Conservation (phyloP, 352 stramenopile genomes). For the Phytophthora sp. region DNA sequence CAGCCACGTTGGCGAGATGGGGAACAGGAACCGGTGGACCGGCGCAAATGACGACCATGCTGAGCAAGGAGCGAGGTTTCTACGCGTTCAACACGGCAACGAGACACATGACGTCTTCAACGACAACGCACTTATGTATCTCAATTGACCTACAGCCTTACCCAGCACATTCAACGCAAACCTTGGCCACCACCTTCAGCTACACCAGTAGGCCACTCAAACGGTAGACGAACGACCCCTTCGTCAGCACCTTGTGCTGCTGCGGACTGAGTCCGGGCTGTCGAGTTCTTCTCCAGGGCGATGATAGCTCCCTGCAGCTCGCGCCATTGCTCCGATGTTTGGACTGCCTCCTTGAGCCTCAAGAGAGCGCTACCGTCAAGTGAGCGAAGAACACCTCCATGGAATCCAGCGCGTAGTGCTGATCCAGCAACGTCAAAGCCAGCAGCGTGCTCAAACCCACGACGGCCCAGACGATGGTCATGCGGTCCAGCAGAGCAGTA, state of each 20-base stretch:
- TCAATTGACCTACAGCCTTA: too few species aligned
- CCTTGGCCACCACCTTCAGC: too few species aligned
- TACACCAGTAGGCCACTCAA: conserved; percentile 21
- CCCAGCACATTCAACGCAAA: too few species aligned
- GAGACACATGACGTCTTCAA: too few species aligned
- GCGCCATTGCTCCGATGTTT: conserved; percentile 27
- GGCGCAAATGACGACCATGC: too few species aligned
- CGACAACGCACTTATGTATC: not conserved
- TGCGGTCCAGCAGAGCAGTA: conserved; percentile 14
- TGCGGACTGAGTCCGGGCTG: conserved; percentile 11
- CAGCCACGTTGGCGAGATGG: too few species aligned
- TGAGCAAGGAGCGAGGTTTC: too few species aligned
- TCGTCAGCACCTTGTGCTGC: conserved; percentile 32
- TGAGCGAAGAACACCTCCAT: conserved; percentile 20
- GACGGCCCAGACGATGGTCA: conserved; percentile 22
- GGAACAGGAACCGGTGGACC: too few species aligned
- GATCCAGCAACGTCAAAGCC: conserved; percentile 14
- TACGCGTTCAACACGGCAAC: too few species aligned
- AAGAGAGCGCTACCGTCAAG: conserved; percentile 15
- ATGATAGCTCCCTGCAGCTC: conserved; percentile 20
- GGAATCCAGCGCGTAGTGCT: conserved; percentile 33
- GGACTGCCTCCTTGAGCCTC: conserved; percentile 18
- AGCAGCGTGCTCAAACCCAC: conserved; percentile 2
- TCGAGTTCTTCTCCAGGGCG: conserved; percentile 18
- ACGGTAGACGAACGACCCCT: conserved; percentile 31